Base-by-base conservation (phyloP, 192 early-diverging fungal genomes). In the Rhizoclosmatium globosum region DNA sequence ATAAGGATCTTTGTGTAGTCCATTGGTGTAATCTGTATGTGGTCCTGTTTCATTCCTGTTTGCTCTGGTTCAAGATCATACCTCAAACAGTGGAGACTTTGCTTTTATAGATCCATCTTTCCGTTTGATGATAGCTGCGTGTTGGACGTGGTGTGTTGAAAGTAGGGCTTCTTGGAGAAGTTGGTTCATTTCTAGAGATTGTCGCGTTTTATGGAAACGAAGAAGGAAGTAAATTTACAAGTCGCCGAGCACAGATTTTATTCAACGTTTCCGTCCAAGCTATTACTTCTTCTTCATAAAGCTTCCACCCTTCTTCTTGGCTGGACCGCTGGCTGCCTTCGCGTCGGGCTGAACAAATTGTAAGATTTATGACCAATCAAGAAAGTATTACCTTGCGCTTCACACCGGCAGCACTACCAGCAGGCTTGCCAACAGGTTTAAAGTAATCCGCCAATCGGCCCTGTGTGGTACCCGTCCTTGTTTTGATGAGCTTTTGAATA, bases 371-470 rank as follows among this genome's bases (percentile, higher is more conserved):
- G 31, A 53, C 0, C 50, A 7, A 17, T 53, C 17, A 53, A 13
- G 50, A 53, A 53, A 53, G 17, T 53, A 13, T 69, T 59, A 82
- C 84, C 81, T 85, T 83, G n/a, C 85, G 80, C 68, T 86, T 86
- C 3, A 42, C 70, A 43, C 74, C 47, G 42, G 61, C 21, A 48
- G 15, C 31, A 19, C 64, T 19, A 3, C 65, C 58, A 9, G 82
- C 74, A 50, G 81, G 78, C 75, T 90, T 91, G 6, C 90, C 84
- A 0, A 82, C 56, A 1, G 87, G 76, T 61, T 89, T 95, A 82
- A 99, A 98, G 83, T 97, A 99, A n/a, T 89, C 87, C 67, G 96
- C 95, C 66, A 99, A 84, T 31, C 98, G 88, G 61, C 93, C 96
- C 84, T 99, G 98, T 31, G 93, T 93, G n/a, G 92, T 93, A 21